Evolutionary conservation across 2,329 filamentous ascomycete genomes (phyloP).

Genomic region (Penicillium sp.): DNA sequence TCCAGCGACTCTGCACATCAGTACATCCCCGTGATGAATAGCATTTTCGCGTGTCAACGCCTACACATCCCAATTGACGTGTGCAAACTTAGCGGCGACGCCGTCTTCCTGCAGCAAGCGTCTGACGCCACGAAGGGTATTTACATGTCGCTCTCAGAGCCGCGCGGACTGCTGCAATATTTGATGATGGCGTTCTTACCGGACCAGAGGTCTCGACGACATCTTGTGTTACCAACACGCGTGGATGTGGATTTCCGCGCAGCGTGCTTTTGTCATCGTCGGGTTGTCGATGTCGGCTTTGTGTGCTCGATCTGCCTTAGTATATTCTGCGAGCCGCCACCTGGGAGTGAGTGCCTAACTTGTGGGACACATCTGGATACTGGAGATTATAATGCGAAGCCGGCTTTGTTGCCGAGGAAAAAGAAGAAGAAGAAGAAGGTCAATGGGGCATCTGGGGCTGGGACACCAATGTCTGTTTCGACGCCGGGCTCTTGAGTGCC

Average conservation of each 20-base stretch:
- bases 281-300: conserved; percentile 87
- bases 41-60: conserved; percentile 91
- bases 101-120: conserved; percentile 93
- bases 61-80: conserved; percentile 90
- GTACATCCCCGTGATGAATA: conserved; percentile 98
- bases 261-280: conserved; percentile 96
- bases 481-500: conserved; percentile 32
- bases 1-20: conserved; percentile 83
- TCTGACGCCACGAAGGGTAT: conserved; percentile 71
- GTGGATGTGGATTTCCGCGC: conserved; percentile 93
- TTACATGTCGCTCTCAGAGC: conserved; percentile 64
- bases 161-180: conserved; percentile 80
- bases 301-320: conserved; percentile 96
- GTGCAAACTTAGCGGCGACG: conserved; percentile 78
- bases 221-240: conserved; percentile 76
- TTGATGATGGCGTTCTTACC: conserved; percentile 93
- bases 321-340: conserved; percentile 76
- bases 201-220: conserved; percentile 63
- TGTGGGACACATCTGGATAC: conserved; percentile 78
- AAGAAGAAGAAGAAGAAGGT: conserved; percentile 75
- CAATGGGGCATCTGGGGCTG: conserved; percentile 52
- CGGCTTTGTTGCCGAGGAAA: conserved; percentile 70
- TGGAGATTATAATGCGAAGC: conserved; percentile 74
- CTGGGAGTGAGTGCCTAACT: conserved; percentile 73
- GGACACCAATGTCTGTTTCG: conserved; percentile 57